Base-by-base conservation (phyloP, 495 filamentous ascomycete species). In the Xeromyces bisporus region DNA sequence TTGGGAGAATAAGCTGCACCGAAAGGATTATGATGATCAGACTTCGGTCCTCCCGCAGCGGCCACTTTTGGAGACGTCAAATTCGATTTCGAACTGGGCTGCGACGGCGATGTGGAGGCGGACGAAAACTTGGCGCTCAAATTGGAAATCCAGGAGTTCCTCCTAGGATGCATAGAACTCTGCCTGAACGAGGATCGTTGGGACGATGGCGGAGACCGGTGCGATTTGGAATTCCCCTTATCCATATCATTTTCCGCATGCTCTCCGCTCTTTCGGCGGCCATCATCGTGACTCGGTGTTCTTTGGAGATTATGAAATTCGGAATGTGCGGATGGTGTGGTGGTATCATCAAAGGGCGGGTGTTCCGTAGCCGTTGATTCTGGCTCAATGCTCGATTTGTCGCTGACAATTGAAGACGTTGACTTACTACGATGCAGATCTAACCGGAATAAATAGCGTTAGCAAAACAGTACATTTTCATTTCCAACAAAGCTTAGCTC, bases 71-170 rank as follows among this genome's bases (percentile, higher is more conserved):
- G 48, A 27, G 51, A 50, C 20, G 59, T 36, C 12, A 48, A 48
- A 38, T 38, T 47, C 15, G 37, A 44, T 37, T 62, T 64, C 13
- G 62, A 44, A 34, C 51, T 53, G 17, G 59, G 53, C 31, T 62
- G 55, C 30, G 51, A 55, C 31, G 56, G 55, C 21, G 61, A 56
- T 17, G 51, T 64, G 15, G 64, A 66, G n/a, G 71, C 77, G 7
- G 69, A 69, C 6, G 81, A 84, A 56, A 97, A 93, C 46, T 89
- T 94, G 35, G 83, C 91, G 39, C 83, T 92, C 31, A 94, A 65
- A 38, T 69, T 91, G 18, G 80, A 82, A 35, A 97, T 79, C 87
- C 87, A 97, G 13, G 85, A 92, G 24, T 71, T 77, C 35, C 77
- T 63, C 33, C 84, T 62, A 1, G 53, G 48, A 7, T 39, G 41